phyloP scores from a whole-genome alignment of 352 stramenopile species.

The Phytopythium cucurbitacearum region DNA sequence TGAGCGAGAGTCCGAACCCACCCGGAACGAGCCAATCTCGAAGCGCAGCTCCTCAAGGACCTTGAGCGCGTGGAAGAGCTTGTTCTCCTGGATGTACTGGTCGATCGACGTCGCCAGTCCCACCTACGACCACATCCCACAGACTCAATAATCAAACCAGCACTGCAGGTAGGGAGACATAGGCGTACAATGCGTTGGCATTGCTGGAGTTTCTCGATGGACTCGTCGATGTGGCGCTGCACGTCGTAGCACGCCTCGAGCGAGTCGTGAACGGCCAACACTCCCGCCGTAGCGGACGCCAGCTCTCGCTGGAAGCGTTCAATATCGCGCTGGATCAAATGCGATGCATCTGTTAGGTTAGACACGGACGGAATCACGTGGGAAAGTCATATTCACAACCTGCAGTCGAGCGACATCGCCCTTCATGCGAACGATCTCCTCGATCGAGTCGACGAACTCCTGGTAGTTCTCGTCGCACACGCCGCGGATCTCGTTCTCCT shows the following conservation, averaged over 20 bases:
- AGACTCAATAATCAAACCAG: not conserved
- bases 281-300: constrained; percentile 31
- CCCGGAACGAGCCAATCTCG: constrained; percentile 67
- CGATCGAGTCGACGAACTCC: constrained; percentile 79
- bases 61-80: constrained; percentile 77
- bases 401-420: constrained; percentile 61
- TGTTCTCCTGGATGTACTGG: constrained; percentile 56
- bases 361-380: not conserved
- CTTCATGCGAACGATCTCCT: constrained; percentile 83
- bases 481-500: constrained; percentile 71
- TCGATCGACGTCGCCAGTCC: constrained; percentile 62
- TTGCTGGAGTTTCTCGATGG: constrained; percentile 76
- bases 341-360: not conserved
- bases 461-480: constrained; percentile 78
- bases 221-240: constrained; percentile 69
- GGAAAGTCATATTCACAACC: constrained; percentile 11
- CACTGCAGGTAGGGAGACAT: not conserved
- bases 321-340: constrained; percentile 40
- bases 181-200: constrained; percentile 66
- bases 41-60: constrained; percentile 62
- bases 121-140: constrained; percentile 26
- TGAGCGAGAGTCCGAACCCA: constrained; percentile 9
- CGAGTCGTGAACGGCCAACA: constrained; percentile 55
- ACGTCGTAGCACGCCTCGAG: constrained; percentile 53
- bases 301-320: constrained; percentile 64